These are phyloP conservation scores for Ruellia speciosa DNA, from an alignment of 305 asterid species.

Conservation along the genomic window DNA sequence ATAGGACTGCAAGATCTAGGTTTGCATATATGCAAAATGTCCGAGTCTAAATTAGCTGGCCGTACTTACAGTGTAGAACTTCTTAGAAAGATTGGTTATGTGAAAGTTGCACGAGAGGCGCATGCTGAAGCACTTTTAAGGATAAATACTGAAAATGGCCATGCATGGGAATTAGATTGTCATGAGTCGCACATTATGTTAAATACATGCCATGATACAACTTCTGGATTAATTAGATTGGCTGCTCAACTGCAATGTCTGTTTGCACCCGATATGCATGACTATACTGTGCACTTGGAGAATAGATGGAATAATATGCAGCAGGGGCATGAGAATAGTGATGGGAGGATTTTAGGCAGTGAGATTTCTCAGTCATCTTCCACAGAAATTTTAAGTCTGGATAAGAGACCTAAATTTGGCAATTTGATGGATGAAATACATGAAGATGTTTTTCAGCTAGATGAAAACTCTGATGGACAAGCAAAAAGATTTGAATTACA, in stretches of 20 bases:
- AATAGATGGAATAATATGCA: slow-evolving; percentile 81
- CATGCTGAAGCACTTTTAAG: slow-evolving; percentile 59
- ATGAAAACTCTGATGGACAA: slow-evolving; percentile 40
- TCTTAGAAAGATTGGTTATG: slow-evolving; percentile 71
- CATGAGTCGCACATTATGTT: slow-evolving; percentile 53
- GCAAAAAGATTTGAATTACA: slow-evolving; percentile 41
- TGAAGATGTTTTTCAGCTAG: slow-evolving; percentile 71
- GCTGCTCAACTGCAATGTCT: slow-evolving; percentile 81
- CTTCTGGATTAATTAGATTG: slow-evolving; percentile 58
- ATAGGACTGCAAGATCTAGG: slow-evolving; percentile 74
- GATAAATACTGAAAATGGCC: slow-evolving; percentile 50
- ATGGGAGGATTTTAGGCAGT: slow-evolving; percentile 28
- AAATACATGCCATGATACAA: slow-evolving; percentile 77
- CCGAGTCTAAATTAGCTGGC: slow-evolving; percentile 33
- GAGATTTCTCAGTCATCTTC: slow-evolving; percentile 35
- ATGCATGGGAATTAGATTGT: slow-evolving; percentile 81
- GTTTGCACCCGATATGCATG: slow-evolving; percentile 81
- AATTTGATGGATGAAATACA: slow-evolving; percentile 82
- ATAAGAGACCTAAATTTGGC: slow-evolving; percentile 32
- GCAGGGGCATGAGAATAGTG: slow-evolving; percentile 41
- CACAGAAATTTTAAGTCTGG: slow-evolving; percentile 34
- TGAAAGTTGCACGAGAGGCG: slow-evolving; percentile 84
- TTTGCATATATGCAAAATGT: slow-evolving; percentile 53
- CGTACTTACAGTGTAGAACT: slow-evolving; percentile 48
- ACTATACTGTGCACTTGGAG: slow-evolving; percentile 81